phyloP scores from a whole-genome alignment of 2,329 filamentous ascomycete species.

The Colletotrichum sp. region DNA sequence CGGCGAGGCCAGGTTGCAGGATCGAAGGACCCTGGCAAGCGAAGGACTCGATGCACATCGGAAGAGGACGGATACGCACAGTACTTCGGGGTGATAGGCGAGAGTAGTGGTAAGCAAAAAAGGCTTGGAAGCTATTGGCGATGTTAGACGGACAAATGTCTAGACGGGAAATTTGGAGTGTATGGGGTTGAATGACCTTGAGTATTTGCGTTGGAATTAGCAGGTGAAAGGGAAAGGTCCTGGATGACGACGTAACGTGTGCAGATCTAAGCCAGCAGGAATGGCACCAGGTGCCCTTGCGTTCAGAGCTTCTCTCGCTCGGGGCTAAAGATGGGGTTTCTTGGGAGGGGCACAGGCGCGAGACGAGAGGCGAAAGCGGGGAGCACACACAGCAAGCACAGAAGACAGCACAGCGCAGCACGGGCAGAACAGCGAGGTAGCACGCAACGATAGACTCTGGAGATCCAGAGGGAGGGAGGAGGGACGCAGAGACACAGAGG shows the following conservation, averaged over 20 bases:
- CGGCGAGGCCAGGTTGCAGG: slow-evolving; percentile 17
- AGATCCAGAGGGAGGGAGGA: background rate
- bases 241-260: slow-evolving; percentile 26
- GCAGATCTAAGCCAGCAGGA: slow-evolving; percentile 21
- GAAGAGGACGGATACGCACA: slow-evolving; percentile 5
- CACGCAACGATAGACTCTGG: background rate
- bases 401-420: background rate
- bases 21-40: background rate
- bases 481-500: background rate
- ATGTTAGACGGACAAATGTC: slow-evolving; percentile 9
- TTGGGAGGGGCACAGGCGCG: background rate
- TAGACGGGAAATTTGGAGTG: slow-evolving; percentile 3
- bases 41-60: background rate
- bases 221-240: slow-evolving; percentile 18
- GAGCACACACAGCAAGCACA: background rate
- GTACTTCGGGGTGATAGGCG: background rate
- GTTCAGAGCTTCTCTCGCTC: slow-evolving; percentile 16
- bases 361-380: background rate
- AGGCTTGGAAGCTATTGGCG: slow-evolving; percentile 6
- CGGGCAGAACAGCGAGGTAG: background rate
- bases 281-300: slow-evolving; percentile 20
- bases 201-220: slow-evolving; percentile 20
- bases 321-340: slow-evolving; percentile 15
- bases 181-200: slow-evolving; percentile 16
- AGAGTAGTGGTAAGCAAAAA: background rate